A percentile compares a stretch with the other conserved stretches of the same genome.
Conservation (phyloP, 2,329 filamentous ascomycete genomes). For the Mycosphaerella sp. region DNA sequence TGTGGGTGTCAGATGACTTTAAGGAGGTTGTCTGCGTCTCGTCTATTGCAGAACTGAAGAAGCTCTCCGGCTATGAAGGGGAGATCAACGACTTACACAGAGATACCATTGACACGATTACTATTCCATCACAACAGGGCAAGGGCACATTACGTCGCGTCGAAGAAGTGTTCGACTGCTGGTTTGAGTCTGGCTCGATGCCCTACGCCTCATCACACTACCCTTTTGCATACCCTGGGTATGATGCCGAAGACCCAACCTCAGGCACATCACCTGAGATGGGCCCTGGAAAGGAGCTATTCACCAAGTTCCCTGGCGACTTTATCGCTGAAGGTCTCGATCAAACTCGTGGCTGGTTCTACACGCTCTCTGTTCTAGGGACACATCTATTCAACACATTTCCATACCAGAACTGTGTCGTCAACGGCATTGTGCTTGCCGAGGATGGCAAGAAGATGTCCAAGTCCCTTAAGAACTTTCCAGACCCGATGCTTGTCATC, state of each 20-base stretch:
- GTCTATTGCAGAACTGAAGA: slow-evolving; percentile 74
- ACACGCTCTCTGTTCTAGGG: slow-evolving; percentile 81
- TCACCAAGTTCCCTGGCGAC: slow-evolving; percentile 78
- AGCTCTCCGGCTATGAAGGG: slow-evolving; percentile 78
- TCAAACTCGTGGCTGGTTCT: slow-evolving; percentile 96
- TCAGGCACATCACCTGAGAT: slow-evolving; percentile 26
- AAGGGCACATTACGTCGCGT: slow-evolving; percentile 76
- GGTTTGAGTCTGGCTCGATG: slow-evolving; percentile 96
- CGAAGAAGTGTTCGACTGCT: slow-evolving; percentile 91
- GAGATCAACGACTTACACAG: slow-evolving; percentile 82
- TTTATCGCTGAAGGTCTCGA: slow-evolving; percentile 93
- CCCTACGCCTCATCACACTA: slow-evolving; percentile 88
- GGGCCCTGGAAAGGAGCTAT: slow-evolving; percentile 51
- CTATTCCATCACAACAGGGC: slow-evolving; percentile 82
- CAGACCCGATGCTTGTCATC: slow-evolving; percentile 78
- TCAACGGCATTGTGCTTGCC: slow-evolving; percentile 88
- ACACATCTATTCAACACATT: slow-evolving; percentile 78
- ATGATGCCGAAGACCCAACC: slow-evolving; percentile 28
- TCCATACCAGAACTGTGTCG: slow-evolving; percentile 93
- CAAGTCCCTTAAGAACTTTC: slow-evolving; percentile 93
- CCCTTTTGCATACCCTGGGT: slow-evolving; percentile 79
- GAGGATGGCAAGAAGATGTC: slow-evolving; percentile 99
- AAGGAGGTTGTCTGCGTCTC: slow-evolving; percentile 83
- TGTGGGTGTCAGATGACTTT: slow-evolving; percentile 87
- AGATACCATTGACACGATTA: slow-evolving; percentile 89